Conservation (phyloP, 2,329 filamentous ascomycete species). For the Aspergillus japonicus region DNA sequence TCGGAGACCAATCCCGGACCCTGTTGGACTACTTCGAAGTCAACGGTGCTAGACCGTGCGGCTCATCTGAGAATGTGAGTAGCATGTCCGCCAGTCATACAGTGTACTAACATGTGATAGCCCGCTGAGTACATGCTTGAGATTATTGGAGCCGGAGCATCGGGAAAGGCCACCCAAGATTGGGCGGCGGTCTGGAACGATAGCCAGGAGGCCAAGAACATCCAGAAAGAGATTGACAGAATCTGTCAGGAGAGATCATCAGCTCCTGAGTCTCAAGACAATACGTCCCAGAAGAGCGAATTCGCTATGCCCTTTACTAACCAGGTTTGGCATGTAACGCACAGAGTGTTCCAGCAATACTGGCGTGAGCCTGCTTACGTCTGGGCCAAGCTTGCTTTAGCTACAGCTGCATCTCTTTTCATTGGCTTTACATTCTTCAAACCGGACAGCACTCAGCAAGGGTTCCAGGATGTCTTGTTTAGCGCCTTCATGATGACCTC, state of each 20-base stretch:
- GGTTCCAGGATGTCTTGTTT: slow-evolving; percentile 84
- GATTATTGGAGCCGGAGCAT: slow-evolving; percentile 57
- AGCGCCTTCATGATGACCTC: slow-evolving; percentile 73
- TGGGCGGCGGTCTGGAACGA: slow-evolving; percentile 64
- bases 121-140: slow-evolving; percentile 72
- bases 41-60: slow-evolving; percentile 61
- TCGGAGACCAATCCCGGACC: slow-evolving; percentile 57
- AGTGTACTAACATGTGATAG: slow-evolving; percentile 21
- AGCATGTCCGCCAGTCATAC: neutral
- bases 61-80: slow-evolving; percentile 57
- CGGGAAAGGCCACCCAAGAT: slow-evolving; percentile 64
- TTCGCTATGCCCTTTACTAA: slow-evolving; percentile 70
- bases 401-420: slow-evolving; percentile 62
- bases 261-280: slow-evolving; percentile 28
- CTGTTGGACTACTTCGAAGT: slow-evolving; percentile 62
- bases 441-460: slow-evolving; percentile 69
- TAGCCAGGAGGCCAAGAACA: slow-evolving; percentile 54
- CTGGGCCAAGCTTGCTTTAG: slow-evolving; percentile 76
- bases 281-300: slow-evolving; percentile 61
- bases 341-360: slow-evolving; percentile 82
- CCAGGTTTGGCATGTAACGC: slow-evolving; percentile 66
- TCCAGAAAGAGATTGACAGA: slow-evolving; percentile 58
- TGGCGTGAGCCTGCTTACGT: slow-evolving; percentile 86
- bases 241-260: slow-evolving; percentile 53
- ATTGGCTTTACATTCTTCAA: slow-evolving; percentile 80